Percentiles rank a stretch among this genome's conserved stretches.
Evolutionary conservation across 352 stramenopile genomes (phyloP).

Genomic region (Phytophthora tubulina): DNA sequence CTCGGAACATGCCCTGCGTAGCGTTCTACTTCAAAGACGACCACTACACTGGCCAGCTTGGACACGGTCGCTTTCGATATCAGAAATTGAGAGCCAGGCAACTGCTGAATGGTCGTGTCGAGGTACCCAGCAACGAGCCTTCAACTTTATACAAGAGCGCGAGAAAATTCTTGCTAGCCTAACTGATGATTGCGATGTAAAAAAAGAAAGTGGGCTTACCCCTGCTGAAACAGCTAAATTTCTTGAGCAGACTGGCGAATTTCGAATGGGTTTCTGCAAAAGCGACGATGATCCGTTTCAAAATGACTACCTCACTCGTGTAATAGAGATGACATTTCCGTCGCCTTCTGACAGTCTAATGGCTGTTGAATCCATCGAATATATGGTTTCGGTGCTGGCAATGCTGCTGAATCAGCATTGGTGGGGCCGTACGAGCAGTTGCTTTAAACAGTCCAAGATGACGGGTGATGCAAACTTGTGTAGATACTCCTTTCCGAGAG

Average conservation of each 20-base stretch:
- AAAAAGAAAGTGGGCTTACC: no score
- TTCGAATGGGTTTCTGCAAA: neutral
- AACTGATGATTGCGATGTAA: neutral
- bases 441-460: neutral
- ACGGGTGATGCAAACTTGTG: neutral
- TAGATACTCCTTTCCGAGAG: neutral
- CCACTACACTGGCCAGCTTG: conserved; percentile 1
- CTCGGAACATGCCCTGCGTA: neutral
- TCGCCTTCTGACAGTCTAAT: neutral
- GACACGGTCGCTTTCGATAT: neutral
- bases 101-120: neutral
- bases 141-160: neutral
- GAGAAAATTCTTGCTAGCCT: neutral
- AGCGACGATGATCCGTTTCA: neutral
- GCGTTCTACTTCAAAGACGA: neutral
- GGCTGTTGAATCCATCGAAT: neutral
- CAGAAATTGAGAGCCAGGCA: neutral
- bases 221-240: neutral
- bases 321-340: neutral
- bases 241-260: neutral
- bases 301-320: neutral
- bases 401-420: conserved; percentile 8
- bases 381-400: conserved; percentile 4
- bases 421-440: conserved; percentile 4
- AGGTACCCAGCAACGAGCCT: neutral